Evolutionary conservation across 2,329 filamentous ascomycete species (phyloP).

Genomic region (Pezicula neosporulosa): DNA sequence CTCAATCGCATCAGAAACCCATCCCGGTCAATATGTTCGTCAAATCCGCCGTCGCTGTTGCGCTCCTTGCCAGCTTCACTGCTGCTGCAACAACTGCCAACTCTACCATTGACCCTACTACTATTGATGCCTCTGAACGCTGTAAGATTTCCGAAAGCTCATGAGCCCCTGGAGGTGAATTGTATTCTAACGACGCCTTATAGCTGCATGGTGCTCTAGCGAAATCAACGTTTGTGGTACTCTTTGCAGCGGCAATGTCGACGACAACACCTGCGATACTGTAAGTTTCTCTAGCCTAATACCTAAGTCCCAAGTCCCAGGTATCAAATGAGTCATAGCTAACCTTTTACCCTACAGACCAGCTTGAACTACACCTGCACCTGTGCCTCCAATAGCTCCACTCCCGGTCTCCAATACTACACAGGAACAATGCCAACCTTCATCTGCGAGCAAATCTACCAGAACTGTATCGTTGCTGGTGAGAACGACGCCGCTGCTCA

Average conservation of each 20-base stretch:
- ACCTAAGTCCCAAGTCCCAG: not conserved
- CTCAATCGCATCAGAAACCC: not conserved
- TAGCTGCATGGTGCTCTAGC: conserved; percentile 54
- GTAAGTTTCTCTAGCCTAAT: conserved; percentile 38
- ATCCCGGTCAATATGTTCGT: conserved; percentile 22
- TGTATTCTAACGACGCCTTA: conserved; percentile 12
- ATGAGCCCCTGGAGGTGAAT: not conserved
- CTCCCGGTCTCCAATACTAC: conserved; percentile 53
- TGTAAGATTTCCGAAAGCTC: conserved; percentile 11
- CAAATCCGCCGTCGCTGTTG: conserved; percentile 22
- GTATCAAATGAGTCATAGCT: not conserved
- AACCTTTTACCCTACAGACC: conserved; percentile 27
- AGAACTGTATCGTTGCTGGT: conserved; percentile 41
- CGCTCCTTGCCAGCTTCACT: conserved; percentile 21
- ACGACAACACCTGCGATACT: conserved; percentile 50
- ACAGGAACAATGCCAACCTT: conserved; percentile 55
- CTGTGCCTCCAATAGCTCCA: conserved; percentile 48
- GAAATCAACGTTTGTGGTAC: conserved; percentile 57
- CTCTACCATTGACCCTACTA: conserved; percentile 20
- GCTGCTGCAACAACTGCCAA: conserved; percentile 19
- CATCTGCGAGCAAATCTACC: conserved; percentile 51
- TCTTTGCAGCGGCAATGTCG: conserved; percentile 50
- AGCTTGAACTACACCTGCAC: conserved; percentile 52
- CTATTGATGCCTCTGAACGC: conserved; percentile 14
- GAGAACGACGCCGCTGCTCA: conserved; percentile 42